phyloP scores from a whole-genome alignment of 306 rosid species.

The Mimosa pudica region DNA sequence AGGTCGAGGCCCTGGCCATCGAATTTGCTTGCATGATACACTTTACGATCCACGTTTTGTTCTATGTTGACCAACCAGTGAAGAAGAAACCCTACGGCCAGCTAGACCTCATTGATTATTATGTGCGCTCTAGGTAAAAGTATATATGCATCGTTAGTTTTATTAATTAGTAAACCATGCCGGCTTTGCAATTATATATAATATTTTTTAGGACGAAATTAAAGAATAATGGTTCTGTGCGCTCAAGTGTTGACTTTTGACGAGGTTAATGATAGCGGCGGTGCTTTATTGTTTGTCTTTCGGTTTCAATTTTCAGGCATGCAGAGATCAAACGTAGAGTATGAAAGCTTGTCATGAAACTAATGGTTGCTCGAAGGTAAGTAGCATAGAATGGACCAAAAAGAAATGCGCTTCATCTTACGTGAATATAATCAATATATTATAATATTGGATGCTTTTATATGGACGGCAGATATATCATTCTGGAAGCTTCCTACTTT shows the following conservation, averaged over 20 bases:
- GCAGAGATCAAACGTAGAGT: not conserved
- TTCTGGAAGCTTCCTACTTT: slow-evolving; percentile 31
- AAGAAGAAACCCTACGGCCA: slow-evolving; percentile 33
- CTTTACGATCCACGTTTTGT: slow-evolving; percentile 31
- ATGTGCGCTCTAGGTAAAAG: slow-evolving; percentile 18
- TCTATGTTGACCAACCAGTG: slow-evolving; percentile 42
- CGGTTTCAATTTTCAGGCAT: slow-evolving; percentile 23
- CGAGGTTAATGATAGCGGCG: not conserved
- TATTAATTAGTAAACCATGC: slow-evolving; percentile 3
- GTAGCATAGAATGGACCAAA: slow-evolving; percentile 13
- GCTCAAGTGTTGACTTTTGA: not conserved
- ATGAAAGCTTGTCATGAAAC: slow-evolving; percentile 23
- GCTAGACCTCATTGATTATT: slow-evolving; percentile 25
- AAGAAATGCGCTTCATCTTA: slow-evolving; percentile 3
- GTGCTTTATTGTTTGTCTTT: not conserved
- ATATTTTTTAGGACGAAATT: slow-evolving; percentile 21
- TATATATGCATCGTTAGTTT: not conserved
- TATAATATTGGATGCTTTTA: not conserved
- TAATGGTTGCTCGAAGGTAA: not conserved
- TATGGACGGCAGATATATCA: slow-evolving; percentile 37
- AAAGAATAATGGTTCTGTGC: slow-evolving; percentile 35
- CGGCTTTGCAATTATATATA: not conserved
- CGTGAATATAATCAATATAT: not conserved
- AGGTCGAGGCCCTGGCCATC: slow-evolving; percentile 43
- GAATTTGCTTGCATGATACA: slow-evolving; percentile 37